A percentile compares a stretch with the other conserved stretches of the same genome.
These are phyloP conservation scores for Xerocomus nothofagi DNA, from an alignment of 1,284 basidiomycete species.

Conservation along the genomic window DNA sequence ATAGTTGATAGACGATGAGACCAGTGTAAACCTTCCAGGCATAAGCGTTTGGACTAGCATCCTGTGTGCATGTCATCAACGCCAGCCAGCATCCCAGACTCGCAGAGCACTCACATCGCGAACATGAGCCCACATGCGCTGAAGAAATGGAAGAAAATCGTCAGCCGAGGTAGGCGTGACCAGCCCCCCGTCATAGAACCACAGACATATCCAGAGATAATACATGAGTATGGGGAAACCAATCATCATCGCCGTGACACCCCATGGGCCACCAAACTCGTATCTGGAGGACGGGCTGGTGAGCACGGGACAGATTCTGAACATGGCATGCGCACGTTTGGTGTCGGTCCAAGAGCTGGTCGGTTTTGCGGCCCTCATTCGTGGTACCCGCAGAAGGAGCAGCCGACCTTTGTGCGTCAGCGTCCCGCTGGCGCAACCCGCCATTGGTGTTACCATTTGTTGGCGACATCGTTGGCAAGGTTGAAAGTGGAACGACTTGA, in stretches of 20 bases:
- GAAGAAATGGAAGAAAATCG: conserved; percentile 80
- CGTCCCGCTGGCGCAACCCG: conserved; percentile 30
- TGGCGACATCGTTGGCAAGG: conserved; percentile 29
- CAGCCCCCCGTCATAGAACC: conserved; percentile 91
- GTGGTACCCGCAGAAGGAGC: conserved; percentile 19
- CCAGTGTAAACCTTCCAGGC: conserved; percentile 90
- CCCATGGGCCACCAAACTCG: conserved; percentile 95
- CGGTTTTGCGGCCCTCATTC: conserved; percentile 33
- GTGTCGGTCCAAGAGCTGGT: conserved; percentile 77
- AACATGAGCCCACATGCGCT: conserved; percentile 83
- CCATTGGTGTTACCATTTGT: conserved; percentile 26
- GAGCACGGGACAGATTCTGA: conserved; percentile 5
- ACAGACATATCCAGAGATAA: conserved; percentile 97
- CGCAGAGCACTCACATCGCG: conserved; percentile 54
- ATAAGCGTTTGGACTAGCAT: conserved; percentile 87
- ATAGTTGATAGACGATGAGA: conserved; percentile 86
- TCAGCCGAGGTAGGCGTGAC: conserved; percentile 73
- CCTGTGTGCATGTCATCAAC: conserved; percentile 45
- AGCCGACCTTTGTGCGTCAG: conserved; percentile 9
- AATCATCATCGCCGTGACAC: conserved; percentile 92
- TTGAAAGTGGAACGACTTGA: conserved; percentile 15
- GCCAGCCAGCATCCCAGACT: background rate
- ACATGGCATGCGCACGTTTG: conserved; percentile 48
- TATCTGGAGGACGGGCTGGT: conserved; percentile 52
- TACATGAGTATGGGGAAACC: conserved; percentile 95